Conservation (phyloP, 352 stramenopile species). For the Globisporangium parvum region DNA sequence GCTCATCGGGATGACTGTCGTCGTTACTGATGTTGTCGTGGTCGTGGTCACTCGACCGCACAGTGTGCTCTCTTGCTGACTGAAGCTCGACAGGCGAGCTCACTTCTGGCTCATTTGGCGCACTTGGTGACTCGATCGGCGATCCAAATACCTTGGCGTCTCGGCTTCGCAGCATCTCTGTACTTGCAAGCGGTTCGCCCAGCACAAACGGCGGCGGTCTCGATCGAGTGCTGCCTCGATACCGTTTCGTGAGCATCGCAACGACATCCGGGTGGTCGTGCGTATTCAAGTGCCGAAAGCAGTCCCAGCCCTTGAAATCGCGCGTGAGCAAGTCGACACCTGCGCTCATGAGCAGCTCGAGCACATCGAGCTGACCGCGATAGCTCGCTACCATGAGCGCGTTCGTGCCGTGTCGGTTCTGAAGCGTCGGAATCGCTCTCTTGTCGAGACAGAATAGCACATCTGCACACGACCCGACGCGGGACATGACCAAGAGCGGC, state of each 20-base stretch:
- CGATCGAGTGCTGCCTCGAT: conserved; percentile 1
- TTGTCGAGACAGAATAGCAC: conserved; percentile 29
- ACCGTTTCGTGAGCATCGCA: conserved; percentile 19
- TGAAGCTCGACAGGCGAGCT: background rate
- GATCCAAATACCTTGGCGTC: background rate
- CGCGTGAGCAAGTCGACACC: conserved; percentile 28
- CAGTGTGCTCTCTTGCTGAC: background rate
- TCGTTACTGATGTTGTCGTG: background rate
- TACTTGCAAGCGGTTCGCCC: background rate
- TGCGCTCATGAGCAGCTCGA: conserved; percentile 31
- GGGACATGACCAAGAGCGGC: conserved; percentile 32
- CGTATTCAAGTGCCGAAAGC: conserved; percentile 31
- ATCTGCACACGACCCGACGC: conserved; percentile 22
- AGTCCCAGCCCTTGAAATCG: conserved; percentile 41
- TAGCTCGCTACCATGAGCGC: conserved; percentile 44
- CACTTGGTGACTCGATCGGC: too few relatives aligned
- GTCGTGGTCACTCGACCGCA: background rate
- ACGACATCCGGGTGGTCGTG: conserved; percentile 42
- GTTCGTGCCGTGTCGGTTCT: conserved; percentile 39
- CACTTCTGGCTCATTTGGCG: conserved; percentile 1
- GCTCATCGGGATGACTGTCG: background rate
- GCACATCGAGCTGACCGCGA: conserved; percentile 26
- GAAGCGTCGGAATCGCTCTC: conserved; percentile 35
- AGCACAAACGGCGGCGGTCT: conserved; percentile 9
- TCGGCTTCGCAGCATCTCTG: background rate